These are phyloP conservation scores for Beverwykella pulmonaria DNA, from an alignment of 495 filamentous ascomycete species.

Conservation along the genomic window DNA sequence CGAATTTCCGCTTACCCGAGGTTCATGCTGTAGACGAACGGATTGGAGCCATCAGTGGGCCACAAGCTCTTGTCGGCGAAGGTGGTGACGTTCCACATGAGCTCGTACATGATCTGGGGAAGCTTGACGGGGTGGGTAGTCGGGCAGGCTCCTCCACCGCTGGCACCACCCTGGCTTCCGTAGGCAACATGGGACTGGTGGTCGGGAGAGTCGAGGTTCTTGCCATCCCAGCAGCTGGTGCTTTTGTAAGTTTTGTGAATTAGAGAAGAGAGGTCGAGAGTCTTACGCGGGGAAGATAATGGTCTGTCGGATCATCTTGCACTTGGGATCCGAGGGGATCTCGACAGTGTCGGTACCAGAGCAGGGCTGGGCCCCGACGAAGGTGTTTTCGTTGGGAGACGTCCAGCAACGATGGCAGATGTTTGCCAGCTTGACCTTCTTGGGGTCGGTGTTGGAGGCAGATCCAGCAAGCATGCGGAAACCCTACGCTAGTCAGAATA, in stretches of 20 bases:
- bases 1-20: slow-evolving; percentile 50
- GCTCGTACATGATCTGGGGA: slow-evolving; percentile 57
- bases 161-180: slow-evolving; percentile 42
- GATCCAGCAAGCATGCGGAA: slow-evolving; percentile 37
- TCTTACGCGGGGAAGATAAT: slow-evolving; percentile 54
- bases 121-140: slow-evolving; percentile 53
- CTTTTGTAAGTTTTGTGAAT: neutral
- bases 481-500: slow-evolving; percentile 7
- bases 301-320: slow-evolving; percentile 61
- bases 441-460: slow-evolving; percentile 42
- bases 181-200: slow-evolving; percentile 56
- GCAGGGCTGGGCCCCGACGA: slow-evolving; percentile 33
- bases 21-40: slow-evolving; percentile 56
- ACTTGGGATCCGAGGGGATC: slow-evolving; percentile 44
- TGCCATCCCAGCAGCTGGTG: slow-evolving; percentile 57
- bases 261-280: neutral
- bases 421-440: slow-evolving; percentile 45
- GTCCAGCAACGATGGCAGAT: slow-evolving; percentile 56
- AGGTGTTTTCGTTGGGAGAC: slow-evolving; percentile 45
- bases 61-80: slow-evolving; percentile 50
- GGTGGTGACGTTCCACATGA: slow-evolving; percentile 53
- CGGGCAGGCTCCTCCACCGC: slow-evolving; percentile 52
- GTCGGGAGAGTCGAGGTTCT: slow-evolving; percentile 58
- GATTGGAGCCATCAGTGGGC: slow-evolving; percentile 50
- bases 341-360: slow-evolving; percentile 33